Conservation (phyloP, 2,329 filamentous ascomycete species). For the Ceratocystiopsis sp. region DNA sequence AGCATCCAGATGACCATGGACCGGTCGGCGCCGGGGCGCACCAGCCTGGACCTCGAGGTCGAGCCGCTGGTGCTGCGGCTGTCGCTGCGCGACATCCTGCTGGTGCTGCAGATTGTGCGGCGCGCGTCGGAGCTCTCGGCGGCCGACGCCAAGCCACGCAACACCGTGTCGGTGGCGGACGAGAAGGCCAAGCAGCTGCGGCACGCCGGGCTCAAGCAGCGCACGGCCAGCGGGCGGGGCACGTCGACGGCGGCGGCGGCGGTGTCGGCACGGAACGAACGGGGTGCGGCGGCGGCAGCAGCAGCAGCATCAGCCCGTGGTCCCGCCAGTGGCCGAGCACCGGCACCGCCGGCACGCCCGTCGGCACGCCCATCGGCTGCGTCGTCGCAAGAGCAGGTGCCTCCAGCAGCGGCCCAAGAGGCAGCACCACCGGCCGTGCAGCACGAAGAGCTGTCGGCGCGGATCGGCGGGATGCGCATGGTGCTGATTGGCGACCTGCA, state of each 20-base stretch:
- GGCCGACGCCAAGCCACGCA: constrained; percentile 22
- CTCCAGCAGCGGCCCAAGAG: constrained; percentile 15
- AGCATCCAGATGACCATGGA: constrained; percentile 83
- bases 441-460: constrained; percentile 67
- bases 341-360: no score
- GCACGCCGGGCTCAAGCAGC: constrained; percentile 31
- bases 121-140: constrained; percentile 72
- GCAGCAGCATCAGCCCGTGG: background rate
- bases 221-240: constrained; percentile 38
- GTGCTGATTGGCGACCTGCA: constrained; percentile 92
- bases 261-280: background rate
- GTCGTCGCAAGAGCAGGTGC: constrained; percentile 13
- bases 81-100: constrained; percentile 82
- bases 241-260: constrained; percentile 30
- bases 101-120: constrained; percentile 82
- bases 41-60: constrained; percentile 70
- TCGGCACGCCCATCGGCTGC: background rate
- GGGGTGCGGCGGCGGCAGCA: background rate
- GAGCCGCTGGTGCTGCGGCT: constrained; percentile 83
- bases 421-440: constrained; percentile 16
- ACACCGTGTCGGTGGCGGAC: constrained; percentile 23
- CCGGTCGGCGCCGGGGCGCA: constrained; percentile 41
- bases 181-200: constrained; percentile 39
- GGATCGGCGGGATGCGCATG: constrained; percentile 74
- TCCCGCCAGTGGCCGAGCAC: background rate